phyloP scores from a whole-genome alignment of 208 protist species.

The Novymonas esmeraldas region DNA sequence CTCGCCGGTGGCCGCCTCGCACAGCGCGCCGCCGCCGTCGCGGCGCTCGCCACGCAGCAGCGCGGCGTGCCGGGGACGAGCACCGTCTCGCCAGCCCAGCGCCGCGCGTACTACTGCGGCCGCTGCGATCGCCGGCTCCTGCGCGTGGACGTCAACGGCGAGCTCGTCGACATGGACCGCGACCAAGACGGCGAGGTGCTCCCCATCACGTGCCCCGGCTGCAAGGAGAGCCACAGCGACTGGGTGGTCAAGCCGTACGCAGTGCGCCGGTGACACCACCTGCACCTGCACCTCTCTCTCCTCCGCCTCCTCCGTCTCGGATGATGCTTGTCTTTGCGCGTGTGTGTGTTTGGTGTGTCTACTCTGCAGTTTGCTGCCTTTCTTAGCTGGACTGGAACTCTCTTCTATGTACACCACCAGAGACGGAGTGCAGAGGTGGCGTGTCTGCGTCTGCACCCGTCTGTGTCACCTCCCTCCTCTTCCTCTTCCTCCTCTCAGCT shows the following conservation, averaged over 20 bases:
- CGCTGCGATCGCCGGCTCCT: slow-evolving; percentile 71
- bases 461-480: no score
- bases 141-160: slow-evolving; percentile 73
- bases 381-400: no score
- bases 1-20: neutral
- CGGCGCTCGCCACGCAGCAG: neutral
- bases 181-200: slow-evolving; percentile 61
- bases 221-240: slow-evolving; percentile 65
- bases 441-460: no score
- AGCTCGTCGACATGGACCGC: slow-evolving; percentile 80
- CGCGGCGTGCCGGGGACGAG: neutral
- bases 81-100: slow-evolving; percentile 8
- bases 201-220: slow-evolving; percentile 83
- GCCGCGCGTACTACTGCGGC: slow-evolving; percentile 75
- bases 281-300: no score
- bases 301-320: no score
- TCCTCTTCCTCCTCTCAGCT: no score
- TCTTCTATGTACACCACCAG: no score
- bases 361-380: no score
- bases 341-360: no score
- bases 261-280: slow-evolving; percentile 11
- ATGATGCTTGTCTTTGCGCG: no score
- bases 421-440: no score
- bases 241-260: slow-evolving; percentile 70
- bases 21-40: neutral